Conservation (phyloP, 2,329 filamentous ascomycete genomes). For the Aspergillus sp. region DNA sequence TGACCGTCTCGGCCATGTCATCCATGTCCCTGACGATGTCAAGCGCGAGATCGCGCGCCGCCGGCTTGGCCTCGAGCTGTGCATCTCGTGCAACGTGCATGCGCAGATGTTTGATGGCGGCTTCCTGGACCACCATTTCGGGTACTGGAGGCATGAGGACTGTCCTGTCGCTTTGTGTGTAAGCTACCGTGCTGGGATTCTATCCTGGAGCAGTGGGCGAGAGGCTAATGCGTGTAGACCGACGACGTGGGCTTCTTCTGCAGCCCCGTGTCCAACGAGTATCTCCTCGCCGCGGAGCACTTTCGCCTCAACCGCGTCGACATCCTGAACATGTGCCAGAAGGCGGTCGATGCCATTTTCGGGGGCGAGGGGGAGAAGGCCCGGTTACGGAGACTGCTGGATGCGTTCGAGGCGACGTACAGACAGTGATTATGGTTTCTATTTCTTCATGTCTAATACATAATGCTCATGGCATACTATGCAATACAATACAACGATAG, state of each 20-base stretch:
- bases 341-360: constrained; percentile 66
- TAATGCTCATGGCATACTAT: background rate
- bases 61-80: constrained; percentile 69
- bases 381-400: constrained; percentile 23
- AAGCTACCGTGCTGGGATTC: constrained; percentile 43
- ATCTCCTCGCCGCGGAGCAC: constrained; percentile 68
- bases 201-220: constrained; percentile 5
- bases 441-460: background rate
- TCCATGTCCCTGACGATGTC: constrained; percentile 65
- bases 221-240: constrained; percentile 52
- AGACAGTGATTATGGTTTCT: constrained; percentile 1
- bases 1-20: constrained; percentile 73
- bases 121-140: constrained; percentile 71
- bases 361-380: constrained; percentile 58
- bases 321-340: constrained; percentile 57
- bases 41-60: constrained; percentile 55
- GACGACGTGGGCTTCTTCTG: constrained; percentile 83
- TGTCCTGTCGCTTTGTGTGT: constrained; percentile 68
- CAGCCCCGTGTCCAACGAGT: constrained; percentile 74
- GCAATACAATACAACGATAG: background rate
- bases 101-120: constrained; percentile 69
- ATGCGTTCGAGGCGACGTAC: constrained; percentile 19
- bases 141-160: constrained; percentile 63
- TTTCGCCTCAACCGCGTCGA: constrained; percentile 57
- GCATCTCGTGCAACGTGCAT: constrained; percentile 77